A percentile compares a stretch with the other conserved stretches of the same genome.
These are phyloP conservation scores for Rhodocollybia butyracea DNA, from an alignment of 768 basidiomycete genomes.

Conservation along the genomic window DNA sequence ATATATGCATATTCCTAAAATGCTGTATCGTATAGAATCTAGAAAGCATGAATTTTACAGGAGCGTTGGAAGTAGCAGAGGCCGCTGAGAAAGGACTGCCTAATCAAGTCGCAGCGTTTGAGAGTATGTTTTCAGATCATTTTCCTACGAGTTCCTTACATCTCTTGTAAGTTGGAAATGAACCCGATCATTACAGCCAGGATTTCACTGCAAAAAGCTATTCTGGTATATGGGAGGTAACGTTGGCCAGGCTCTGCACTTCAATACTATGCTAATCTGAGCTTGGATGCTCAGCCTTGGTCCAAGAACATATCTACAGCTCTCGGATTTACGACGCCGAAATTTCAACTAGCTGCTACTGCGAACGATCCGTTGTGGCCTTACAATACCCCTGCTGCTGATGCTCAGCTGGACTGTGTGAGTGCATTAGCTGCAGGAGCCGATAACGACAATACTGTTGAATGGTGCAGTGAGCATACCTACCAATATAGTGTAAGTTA, in stretches of 20 bases:
- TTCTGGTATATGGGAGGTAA: slow-evolving; percentile 41
- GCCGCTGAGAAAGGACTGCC: slow-evolving; percentile 37
- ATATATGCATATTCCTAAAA: background rate
- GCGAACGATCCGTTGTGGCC: slow-evolving; percentile 52
- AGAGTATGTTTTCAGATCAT: slow-evolving; percentile 30
- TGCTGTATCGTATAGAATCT: slow-evolving; percentile 33
- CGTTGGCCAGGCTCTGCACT: background rate
- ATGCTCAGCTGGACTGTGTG: slow-evolving; percentile 44
- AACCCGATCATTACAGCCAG: slow-evolving; percentile 50
- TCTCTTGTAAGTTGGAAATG: slow-evolving; percentile 42
- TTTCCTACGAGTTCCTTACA: background rate
- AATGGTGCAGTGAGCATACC: slow-evolving; percentile 50
- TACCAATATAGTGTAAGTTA: slow-evolving; percentile 48
- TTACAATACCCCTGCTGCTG: slow-evolving; percentile 38
- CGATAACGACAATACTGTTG: slow-evolving; percentile 36
- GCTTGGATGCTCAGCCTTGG: slow-evolving; percentile 34
- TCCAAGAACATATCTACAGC: slow-evolving; percentile 43
- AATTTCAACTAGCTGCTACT: slow-evolving; percentile 48
- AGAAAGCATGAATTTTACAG: slow-evolving; percentile 38
- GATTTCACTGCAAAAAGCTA: slow-evolving; percentile 43
- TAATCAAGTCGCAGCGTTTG: slow-evolving; percentile 38
- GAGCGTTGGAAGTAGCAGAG: slow-evolving; percentile 40
- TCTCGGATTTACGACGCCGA: slow-evolving; percentile 33
- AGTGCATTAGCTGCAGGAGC: slow-evolving; percentile 47
- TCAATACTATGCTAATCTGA: background rate